These are phyloP conservation scores for Lunularia cruciata DNA, from an alignment of 225 moss, liverwort and hornwort species.

Conservation along the genomic window DNA sequence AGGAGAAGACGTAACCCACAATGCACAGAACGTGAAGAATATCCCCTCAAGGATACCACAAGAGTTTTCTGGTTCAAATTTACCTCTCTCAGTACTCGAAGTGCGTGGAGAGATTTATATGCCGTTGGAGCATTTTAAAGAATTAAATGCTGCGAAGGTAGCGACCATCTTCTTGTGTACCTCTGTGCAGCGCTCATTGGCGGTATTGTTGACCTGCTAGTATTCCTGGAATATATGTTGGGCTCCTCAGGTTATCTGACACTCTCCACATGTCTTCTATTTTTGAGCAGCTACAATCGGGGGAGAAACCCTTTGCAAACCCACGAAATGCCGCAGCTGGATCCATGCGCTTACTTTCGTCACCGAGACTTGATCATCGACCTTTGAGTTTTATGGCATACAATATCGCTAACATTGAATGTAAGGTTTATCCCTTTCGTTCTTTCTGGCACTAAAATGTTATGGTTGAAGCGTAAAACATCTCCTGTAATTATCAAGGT, in stretches of 20 bases:
- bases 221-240: too few species aligned
- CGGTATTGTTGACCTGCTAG: too few species aligned
- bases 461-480: too few species aligned
- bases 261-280: background rate
- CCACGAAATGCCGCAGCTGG: slow-evolving; percentile 90
- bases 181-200: too few species aligned
- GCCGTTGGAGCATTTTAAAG: slow-evolving; percentile 61
- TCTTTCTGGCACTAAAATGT: background rate
- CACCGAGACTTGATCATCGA: slow-evolving; percentile 50
- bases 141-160: slow-evolving; percentile 70
- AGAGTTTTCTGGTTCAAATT: slow-evolving; percentile 34
- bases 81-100: slow-evolving; percentile 53
- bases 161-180: background rate
- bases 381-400: slow-evolving; percentile 75
- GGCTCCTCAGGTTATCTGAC: background rate
- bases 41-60: slow-evolving; percentile 55
- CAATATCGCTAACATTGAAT: slow-evolving; percentile 53
- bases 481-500: too few species aligned
- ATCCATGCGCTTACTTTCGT: slow-evolving; percentile 66
- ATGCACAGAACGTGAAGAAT: slow-evolving; percentile 61
- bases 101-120: slow-evolving; percentile 87
- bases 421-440: slow-evolving; percentile 16
- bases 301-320: slow-evolving; percentile 73
- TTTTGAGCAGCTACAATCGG: slow-evolving; percentile 49
- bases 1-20: slow-evolving; percentile 92